Percentiles rank a stretch among this genome's conserved stretches.
Evolutionary conservation across 1,284 basidiomycete species (phyloP).

Genomic region (Moesziomyces sp.): DNA sequence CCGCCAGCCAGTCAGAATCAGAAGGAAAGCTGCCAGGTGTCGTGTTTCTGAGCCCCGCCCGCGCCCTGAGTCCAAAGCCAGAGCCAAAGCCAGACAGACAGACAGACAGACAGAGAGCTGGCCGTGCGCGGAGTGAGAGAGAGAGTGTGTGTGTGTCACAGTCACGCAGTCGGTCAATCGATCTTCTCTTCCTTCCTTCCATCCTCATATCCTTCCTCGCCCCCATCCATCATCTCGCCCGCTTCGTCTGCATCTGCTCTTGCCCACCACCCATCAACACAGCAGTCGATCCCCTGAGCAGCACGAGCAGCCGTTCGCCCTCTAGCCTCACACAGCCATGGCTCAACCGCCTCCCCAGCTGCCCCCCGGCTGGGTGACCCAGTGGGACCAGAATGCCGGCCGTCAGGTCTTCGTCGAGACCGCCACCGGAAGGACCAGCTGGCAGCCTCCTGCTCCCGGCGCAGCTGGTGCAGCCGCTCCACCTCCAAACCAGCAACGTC

Average conservation of each 20-base stretch:
- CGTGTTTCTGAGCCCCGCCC: slow-evolving; percentile 8
- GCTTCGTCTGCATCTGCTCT: not conserved
- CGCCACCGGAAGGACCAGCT: slow-evolving; percentile 67
- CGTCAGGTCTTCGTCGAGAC: slow-evolving; percentile 81
- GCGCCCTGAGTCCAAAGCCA: not conserved
- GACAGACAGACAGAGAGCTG: slow-evolving; percentile 1
- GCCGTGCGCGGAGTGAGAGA: no score
- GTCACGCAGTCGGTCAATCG: no score
- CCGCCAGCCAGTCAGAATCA: slow-evolving; percentile 2
- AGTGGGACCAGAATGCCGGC: slow-evolving; percentile 85
- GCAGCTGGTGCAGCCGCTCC: slow-evolving; percentile 18
- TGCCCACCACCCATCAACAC: not conserved
- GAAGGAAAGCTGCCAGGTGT: slow-evolving; percentile 15
- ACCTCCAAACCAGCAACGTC: slow-evolving; percentile 50
- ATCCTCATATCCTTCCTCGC: not conserved
- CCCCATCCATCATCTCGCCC: not conserved
- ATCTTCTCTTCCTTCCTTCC: not conserved
- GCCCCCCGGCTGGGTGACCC: slow-evolving; percentile 87
- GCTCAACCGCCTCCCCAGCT: slow-evolving; percentile 69
- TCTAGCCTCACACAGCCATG: slow-evolving; percentile 9
- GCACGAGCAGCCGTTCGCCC: not conserved
- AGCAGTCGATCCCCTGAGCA: not conserved
- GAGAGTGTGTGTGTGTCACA: no score
- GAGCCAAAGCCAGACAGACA: not conserved
- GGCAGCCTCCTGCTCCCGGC: slow-evolving; percentile 64